Conservation (phyloP, 441 rosid species). For the Adansonia grandidieri region DNA sequence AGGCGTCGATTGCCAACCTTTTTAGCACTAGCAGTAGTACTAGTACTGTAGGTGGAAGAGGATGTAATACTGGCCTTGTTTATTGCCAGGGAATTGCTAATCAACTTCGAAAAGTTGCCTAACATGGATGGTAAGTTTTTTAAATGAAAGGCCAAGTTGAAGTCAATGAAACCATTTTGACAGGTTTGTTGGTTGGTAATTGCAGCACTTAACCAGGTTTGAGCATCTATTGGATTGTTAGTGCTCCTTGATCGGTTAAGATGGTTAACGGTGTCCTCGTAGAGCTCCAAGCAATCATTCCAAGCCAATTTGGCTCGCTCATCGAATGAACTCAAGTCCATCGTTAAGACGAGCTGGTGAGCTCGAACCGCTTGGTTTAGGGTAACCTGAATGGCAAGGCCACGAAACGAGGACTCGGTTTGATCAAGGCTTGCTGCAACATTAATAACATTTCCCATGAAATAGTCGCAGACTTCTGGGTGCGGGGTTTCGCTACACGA, state of each 20-base stretch:
- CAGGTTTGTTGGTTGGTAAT: conserved; percentile 61
- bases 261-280: conserved; percentile 54
- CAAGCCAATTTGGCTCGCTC: conserved; percentile 41
- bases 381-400: conserved; percentile 31
- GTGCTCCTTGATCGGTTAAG: conserved; percentile 56
- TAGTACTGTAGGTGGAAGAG: too few species aligned
- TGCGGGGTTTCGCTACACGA: conserved; percentile 18
- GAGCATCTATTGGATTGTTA: conserved; percentile 43
- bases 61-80: conserved; percentile 35
- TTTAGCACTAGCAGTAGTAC: background rate
- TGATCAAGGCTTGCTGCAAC: too few species aligned
- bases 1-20: conserved; percentile 44
- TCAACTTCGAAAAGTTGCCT: conserved; percentile 53
- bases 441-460: too few species aligned
- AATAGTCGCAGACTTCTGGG: too few species aligned
- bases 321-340: conserved; percentile 46
- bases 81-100: conserved; percentile 74
- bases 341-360: conserved; percentile 44
- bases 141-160: conserved; percentile 44
- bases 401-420: too few species aligned
- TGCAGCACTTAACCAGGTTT: conserved; percentile 61
- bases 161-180: conserved; percentile 54
- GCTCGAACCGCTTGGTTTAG: conserved; percentile 54
- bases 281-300: conserved; percentile 60
- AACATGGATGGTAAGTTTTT: conserved; percentile 38